Evolutionary conservation across 352 stramenopile genomes (phyloP), one percentile per base, ranked within the genome.

Genomic region (Peronospora destructor): DNA sequence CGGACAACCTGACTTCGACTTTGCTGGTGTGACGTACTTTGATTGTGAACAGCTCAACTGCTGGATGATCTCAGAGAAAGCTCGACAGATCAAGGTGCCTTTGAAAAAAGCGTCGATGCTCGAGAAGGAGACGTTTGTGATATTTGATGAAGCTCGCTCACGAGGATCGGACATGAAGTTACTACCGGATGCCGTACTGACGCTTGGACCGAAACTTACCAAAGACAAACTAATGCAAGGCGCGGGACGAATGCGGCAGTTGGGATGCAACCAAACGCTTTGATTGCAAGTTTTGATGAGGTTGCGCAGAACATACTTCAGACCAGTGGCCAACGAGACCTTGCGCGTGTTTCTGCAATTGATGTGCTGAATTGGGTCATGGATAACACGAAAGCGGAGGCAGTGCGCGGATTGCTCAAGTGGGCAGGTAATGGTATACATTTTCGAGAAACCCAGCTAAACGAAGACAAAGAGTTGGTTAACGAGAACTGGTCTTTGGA

Each of bases 211-310:
- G 6, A 81, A 77, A 14, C 67, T 96, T 16, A 86, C 78, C 0
- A 97, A 96, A 44, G 90, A 96, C 55, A 97, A 96, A 43, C 47
- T 97, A 2, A 95, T 96, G 1, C 26, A 30, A 30, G 26, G 26
- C 5, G 26, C 26, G 26, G 26, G 26, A 30, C 26, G 26, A 30
- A 30, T 30, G 26, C 26, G 26, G 26, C 78, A 89, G 38, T 70
- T 97, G 0, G 83, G 76, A 9, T 69, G 61, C 0, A 37, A 69
- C 12, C 82, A 96, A 50, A 81, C 59, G 11, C 59, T 97, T 0
- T 72, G 75, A 61, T 95, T 13, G 68, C 70, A 9, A 79, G 72
- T 48, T 81, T 83, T 5, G 46, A 60, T 12, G 83, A 97, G 28
- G 71, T 96, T 4, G 66, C 61, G 30, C 64, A 77, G 38, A 71